phyloP scores from a whole-genome alignment of 2,329 filamentous ascomycete species.

The Alternaria dauci region DNA sequence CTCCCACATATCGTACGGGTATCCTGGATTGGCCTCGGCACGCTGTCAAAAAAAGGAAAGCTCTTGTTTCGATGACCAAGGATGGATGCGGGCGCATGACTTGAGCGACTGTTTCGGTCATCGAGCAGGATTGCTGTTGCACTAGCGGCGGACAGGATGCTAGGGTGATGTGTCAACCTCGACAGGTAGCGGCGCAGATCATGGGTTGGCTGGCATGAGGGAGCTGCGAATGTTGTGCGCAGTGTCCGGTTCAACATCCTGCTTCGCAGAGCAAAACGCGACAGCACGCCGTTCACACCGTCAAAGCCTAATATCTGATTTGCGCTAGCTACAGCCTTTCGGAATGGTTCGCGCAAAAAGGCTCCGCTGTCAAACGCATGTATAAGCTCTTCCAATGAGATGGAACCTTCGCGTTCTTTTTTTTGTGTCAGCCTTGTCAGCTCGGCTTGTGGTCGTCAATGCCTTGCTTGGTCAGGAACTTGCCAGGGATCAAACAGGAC shows the following conservation, averaged over 20 bases:
- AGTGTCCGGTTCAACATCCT: background rate
- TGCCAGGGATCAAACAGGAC: background rate
- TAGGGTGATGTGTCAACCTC: background rate
- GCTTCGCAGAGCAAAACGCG: background rate
- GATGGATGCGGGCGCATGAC: background rate
- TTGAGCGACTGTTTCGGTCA: background rate
- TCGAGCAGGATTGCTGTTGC: background rate
- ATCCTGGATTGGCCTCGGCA: background rate
- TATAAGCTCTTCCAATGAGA: background rate
- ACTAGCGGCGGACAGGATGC: slow-evolving; percentile 3
- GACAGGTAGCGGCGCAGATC: background rate
- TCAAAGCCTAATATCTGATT: background rate
- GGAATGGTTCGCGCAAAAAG: background rate
- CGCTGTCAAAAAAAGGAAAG: background rate
- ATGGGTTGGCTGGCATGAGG: background rate
- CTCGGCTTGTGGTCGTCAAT: background rate
- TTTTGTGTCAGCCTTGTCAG: background rate
- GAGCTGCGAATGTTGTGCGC: background rate
- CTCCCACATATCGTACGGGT: background rate
- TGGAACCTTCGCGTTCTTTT: background rate
- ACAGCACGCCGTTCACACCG: background rate
- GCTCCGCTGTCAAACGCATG: background rate
- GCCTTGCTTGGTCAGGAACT: background rate
- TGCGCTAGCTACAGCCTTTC: background rate
- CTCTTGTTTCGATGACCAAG: background rate